Evolutionary conservation across 768 basidiomycete genomes (phyloP), one percentile per base, ranked within the genome.

Genomic region (Russula abietina): DNA sequence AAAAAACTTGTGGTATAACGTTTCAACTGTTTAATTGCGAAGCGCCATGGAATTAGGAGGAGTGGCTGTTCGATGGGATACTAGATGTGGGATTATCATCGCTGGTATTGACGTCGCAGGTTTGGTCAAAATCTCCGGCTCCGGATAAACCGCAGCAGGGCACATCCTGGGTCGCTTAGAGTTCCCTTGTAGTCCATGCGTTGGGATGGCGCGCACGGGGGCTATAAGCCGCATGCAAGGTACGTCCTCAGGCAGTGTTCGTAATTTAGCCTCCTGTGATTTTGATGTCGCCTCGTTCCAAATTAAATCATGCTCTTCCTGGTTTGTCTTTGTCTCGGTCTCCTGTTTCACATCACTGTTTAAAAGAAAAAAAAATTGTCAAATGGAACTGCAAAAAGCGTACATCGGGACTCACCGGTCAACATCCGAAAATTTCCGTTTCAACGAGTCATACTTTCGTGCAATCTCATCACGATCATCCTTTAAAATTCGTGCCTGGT

Each of bases 401-500:
- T 10, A 19, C 50, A 2, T 53, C 60, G 57, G 55, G 36, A 55
- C 60, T 36, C 58, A 64, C 63, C 59, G 63, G 63, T 56, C 48
- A 2, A 64, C 54, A 45, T 60, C 63, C 59, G 63, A 64, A 38
- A 64, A 62, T 45, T 65, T 66, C 61, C 65, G 62, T 41, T 64
- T 65, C 10, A 66, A 22, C 17, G 63, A 33, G 14, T 51, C 63
- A 46, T 60, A 66, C 59, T 66, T 60, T 49, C 49, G 54, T 22
- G 59, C 43, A 11, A 65, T 49, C 7, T 65, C 64, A 36, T 67
- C 57, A 4, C 56, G 57, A 53, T 67, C 64, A 6, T 62, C 49
- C 12, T 43, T 51, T 0, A 65, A n/a, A 9, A 12, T 32, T 2
- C 59, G 55, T 36, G 59, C 59, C 30, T 66, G 55, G 6, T 58